Percentiles rank a stretch among this genome's conserved stretches.
phyloP scores from a whole-genome alignment of 225 moss, liverwort and hornwort species.

The Pseudisothecium myosuroides region DNA sequence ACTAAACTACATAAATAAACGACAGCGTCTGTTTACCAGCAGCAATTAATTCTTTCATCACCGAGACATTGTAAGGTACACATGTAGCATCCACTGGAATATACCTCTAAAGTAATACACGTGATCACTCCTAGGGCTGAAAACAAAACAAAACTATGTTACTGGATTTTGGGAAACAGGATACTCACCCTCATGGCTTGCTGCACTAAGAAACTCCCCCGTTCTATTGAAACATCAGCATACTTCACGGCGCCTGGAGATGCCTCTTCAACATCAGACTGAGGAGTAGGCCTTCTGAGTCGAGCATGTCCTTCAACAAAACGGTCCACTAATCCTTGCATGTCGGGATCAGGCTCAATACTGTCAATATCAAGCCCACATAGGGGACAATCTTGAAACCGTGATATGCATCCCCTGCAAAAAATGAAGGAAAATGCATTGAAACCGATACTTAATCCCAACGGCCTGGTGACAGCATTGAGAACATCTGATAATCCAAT shows the following conservation, averaged over 20 bases:
- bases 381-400: conserved; percentile 86
- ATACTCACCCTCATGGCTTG: conserved; percentile 89
- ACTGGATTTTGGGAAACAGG: not conserved
- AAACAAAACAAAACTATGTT: not conserved
- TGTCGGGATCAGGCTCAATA: conserved; percentile 58
- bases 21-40: not conserved
- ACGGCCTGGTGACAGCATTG: not conserved
- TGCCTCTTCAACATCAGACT: conserved; percentile 20
- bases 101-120: not conserved
- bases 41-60: not conserved
- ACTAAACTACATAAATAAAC: not conserved
- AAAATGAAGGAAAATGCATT: not conserved
- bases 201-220: conserved; percentile 85
- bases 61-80: not conserved
- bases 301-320: conserved; percentile 89
- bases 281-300: conserved; percentile 42
- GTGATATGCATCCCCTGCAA: conserved; percentile 83
- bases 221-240: conserved; percentile 77
- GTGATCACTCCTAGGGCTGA: not conserved
- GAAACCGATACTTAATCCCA: not conserved
- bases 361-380: conserved; percentile 82
- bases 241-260: conserved; percentile 34
- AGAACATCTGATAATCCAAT: not conserved
- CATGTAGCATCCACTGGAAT: not conserved
- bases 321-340: conserved; percentile 75